Conservation (phyloP, 179 eudicot genomes). For the Pouteria campechiana region DNA sequence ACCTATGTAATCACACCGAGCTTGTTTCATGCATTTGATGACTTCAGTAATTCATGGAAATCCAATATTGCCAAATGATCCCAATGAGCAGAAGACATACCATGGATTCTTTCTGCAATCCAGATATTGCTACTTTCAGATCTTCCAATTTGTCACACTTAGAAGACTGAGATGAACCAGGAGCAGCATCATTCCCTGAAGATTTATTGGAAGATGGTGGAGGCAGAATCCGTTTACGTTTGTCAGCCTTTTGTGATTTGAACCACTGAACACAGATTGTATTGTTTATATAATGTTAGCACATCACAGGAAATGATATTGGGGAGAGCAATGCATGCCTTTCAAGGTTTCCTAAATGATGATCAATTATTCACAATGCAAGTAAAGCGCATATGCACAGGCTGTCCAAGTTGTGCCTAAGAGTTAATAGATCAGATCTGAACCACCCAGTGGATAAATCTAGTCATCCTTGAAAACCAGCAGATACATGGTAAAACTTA, state of each 20-base stretch:
- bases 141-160: slow-evolving; percentile 53
- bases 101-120: slow-evolving; percentile 42
- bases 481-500: too few species aligned
- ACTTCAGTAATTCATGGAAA: neutral
- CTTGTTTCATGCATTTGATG: neutral
- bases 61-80: neutral
- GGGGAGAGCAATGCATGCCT: neutral
- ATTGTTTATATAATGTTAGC: neutral
- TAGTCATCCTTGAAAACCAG: too few species aligned
- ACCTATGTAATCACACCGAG: neutral
- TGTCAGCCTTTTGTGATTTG: slow-evolving; percentile 58
- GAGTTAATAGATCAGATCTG: too few species aligned
- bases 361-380: too few species aligned
- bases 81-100: slow-evolving; percentile 20
- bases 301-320: neutral
- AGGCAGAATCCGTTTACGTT: slow-evolving; percentile 59
- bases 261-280: slow-evolving; percentile 54
- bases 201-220: slow-evolving; percentile 31
- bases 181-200: slow-evolving; percentile 34
- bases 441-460: too few species aligned
- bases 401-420: too few species aligned
- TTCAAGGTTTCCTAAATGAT: too few species aligned
- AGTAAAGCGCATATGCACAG: too few species aligned
- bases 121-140: slow-evolving; percentile 56
- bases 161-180: slow-evolving; percentile 27